Evolutionary conservation across 1,284 basidiomycete genomes (phyloP).

Genomic region (Microstroma glucosiphilum): DNA sequence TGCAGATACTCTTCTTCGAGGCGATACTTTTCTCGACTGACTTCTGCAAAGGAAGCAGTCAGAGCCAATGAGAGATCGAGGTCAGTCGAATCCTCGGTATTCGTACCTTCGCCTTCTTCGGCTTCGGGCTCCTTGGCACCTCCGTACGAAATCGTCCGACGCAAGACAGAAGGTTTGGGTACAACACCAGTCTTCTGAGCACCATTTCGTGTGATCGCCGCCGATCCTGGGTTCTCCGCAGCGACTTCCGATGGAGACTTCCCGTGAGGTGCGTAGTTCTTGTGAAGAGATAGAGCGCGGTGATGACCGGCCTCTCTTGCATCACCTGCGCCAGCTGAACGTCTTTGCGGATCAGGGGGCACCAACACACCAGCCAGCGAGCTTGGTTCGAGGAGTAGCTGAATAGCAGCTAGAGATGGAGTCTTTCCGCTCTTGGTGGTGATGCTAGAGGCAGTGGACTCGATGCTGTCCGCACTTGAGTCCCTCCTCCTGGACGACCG

Average conservation of each 20-base stretch:
- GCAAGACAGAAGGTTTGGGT: too few relatives aligned
- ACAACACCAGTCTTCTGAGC: too few relatives aligned
- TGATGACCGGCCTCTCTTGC: not conserved
- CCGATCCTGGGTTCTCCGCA: not conserved
- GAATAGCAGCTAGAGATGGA: slow-evolving; percentile 14
- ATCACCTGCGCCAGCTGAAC: too few relatives aligned
- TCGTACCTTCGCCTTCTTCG: not conserved
- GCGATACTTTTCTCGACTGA: too few relatives aligned
- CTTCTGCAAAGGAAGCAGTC: too few relatives aligned
- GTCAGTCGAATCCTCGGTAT: not conserved
- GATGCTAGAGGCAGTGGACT: slow-evolving; percentile 35
- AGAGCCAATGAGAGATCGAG: too few relatives aligned
- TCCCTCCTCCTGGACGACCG: slow-evolving; percentile 15
- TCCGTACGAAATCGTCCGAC: not conserved
- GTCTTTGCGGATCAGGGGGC: not conserved
- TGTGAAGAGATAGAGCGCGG: not conserved
- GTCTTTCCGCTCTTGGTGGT: slow-evolving; percentile 18
- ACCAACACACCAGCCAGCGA: slow-evolving; percentile 10
- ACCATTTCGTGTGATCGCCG: too few relatives aligned
- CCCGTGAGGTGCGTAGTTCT: not conserved
- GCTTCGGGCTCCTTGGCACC: not conserved
- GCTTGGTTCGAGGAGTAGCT: slow-evolving; percentile 27
- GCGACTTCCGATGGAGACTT: too few relatives aligned
- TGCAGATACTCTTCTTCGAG: not conserved
- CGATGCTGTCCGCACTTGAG: slow-evolving; percentile 33